A percentile compares a stretch with the other conserved stretches of the same genome.
Evolutionary conservation across 1,284 basidiomycete species (phyloP).

Genomic region (Malassezia arunalokei): DNA sequence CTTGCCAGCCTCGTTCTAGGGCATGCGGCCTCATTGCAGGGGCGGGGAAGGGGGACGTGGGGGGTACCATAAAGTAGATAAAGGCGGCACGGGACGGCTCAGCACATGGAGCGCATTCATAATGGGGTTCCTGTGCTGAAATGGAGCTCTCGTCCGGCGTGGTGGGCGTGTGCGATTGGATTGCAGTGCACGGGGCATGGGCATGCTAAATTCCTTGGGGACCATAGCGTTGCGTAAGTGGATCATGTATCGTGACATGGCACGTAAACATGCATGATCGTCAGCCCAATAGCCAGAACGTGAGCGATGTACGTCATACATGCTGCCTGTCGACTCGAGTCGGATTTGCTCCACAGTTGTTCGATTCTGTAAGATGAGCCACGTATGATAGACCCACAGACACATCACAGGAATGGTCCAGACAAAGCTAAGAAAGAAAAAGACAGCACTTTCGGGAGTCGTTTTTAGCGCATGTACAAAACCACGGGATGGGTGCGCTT

Average conservation of each 20-base stretch:
- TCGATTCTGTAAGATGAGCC: conserved; percentile 32
- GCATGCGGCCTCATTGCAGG: neutral
- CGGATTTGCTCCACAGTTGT: conserved; percentile 45
- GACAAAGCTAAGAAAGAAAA: conserved; percentile 28
- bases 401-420: conserved; percentile 23
- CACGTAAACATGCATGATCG: neutral
- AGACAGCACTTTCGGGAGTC: conserved; percentile 28
- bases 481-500: conserved; percentile 9
- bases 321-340: conserved; percentile 23
- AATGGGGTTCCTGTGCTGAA: neutral
- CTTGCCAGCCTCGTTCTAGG: too few species aligned
- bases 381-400: conserved; percentile 34
- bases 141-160: conserved; percentile 3
- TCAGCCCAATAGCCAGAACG: neutral
- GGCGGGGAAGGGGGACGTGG: neutral
- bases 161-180: neutral
- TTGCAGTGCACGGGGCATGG: neutral
- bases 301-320: conserved; percentile 26
- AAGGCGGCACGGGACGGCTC: neutral
- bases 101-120: conserved; percentile 6
- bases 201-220: conserved; percentile 4
- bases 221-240: conserved; percentile 5
- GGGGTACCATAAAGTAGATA: neutral
- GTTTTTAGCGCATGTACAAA: conserved; percentile 24
- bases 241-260: neutral